Evolutionary conservation across 768 basidiomycete species (phyloP).

Genomic region (Macrolepiota dolichaula): DNA sequence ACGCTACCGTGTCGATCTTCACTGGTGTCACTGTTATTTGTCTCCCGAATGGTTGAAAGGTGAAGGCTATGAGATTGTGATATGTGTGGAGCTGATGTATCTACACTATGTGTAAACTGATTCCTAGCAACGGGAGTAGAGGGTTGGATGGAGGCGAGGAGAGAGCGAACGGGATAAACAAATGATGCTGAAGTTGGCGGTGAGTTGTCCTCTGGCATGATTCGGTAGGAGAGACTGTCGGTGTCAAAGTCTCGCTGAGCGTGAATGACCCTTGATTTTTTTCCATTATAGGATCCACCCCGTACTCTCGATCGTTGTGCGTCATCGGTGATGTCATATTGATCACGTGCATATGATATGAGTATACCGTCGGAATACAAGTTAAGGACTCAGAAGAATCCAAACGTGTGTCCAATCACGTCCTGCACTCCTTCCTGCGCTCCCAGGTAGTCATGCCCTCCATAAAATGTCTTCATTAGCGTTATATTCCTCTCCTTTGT

Average conservation of each 20-base stretch:
- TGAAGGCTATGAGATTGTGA: not conserved
- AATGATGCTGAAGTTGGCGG: conserved; percentile 20
- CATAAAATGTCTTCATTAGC: conserved; percentile 58
- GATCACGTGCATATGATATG: not conserved
- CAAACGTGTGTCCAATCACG: conserved; percentile 42
- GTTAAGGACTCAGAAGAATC: conserved; percentile 10
- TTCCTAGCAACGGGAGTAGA: conserved; percentile 13
- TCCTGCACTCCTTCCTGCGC: conserved; percentile 74
- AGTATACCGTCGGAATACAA: not conserved
- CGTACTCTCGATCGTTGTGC: not conserved
- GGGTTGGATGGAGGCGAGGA: conserved; percentile 35
- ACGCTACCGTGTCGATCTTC: not conserved
- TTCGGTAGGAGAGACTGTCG: not conserved
- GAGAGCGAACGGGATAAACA: conserved; percentile 39
- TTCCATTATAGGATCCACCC: no score
- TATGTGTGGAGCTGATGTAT: not conserved
- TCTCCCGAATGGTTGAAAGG: not conserved
- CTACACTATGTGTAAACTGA: not conserved
- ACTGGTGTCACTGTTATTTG: not conserved
- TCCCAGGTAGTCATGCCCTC: conserved; percentile 61
- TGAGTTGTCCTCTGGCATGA: conserved; percentile 6
- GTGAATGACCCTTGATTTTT: not conserved
- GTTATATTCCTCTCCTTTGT: conserved; percentile 45
- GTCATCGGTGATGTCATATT: not conserved
- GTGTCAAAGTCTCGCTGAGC: not conserved